phyloP scores from a whole-genome alignment of 108 stramenopile species.

The Fistulifera pelliculosa region DNA sequence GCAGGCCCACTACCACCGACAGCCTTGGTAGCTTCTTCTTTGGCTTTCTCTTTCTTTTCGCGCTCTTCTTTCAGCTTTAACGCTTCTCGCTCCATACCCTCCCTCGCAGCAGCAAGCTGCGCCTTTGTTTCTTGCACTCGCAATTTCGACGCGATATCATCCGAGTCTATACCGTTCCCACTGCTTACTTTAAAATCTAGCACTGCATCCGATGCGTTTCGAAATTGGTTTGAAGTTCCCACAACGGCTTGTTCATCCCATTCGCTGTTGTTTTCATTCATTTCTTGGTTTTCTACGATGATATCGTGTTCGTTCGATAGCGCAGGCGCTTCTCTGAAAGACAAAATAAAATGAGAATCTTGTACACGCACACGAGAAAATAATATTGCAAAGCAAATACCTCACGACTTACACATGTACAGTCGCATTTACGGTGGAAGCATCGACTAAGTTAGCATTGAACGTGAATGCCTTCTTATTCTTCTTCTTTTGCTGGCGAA shows the following conservation, averaged over 20 bases:
- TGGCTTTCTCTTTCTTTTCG: constrained; percentile 49
- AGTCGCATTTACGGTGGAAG: constrained; percentile 40
- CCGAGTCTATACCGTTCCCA: constrained; percentile 17
- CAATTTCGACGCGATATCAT: constrained; percentile 74
- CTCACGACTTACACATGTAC: constrained; percentile 48
- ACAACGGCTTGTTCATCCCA: constrained; percentile 71
- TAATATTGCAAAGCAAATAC: too few species aligned
- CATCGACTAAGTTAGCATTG: constrained; percentile 87
- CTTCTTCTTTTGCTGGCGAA: constrained; percentile 78
- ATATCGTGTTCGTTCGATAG: constrained; percentile 39
- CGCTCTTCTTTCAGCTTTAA: constrained; percentile 60
- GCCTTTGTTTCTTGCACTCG: constrained; percentile 80
- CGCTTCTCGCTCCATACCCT: constrained; percentile 85
- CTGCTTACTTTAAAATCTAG: too few species aligned
- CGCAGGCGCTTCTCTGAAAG: constrained; percentile 67
- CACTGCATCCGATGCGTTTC: too few species aligned
- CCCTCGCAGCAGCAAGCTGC: constrained; percentile 64
- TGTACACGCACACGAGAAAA: too few species aligned
- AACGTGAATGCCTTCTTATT: constrained; percentile 81
- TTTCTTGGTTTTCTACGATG: not conserved
- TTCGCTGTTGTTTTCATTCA: constrained; percentile 21
- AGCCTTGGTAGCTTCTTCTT: constrained; percentile 9
- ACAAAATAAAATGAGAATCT: not conserved
- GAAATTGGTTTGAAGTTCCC: constrained; percentile 5
- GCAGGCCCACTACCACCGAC: constrained; percentile 5